A percentile compares a stretch with the other conserved stretches of the same genome.
Evolutionary conservation across 805 yeast genomes (phyloP).

Genomic region (Candida koratica): DNA sequence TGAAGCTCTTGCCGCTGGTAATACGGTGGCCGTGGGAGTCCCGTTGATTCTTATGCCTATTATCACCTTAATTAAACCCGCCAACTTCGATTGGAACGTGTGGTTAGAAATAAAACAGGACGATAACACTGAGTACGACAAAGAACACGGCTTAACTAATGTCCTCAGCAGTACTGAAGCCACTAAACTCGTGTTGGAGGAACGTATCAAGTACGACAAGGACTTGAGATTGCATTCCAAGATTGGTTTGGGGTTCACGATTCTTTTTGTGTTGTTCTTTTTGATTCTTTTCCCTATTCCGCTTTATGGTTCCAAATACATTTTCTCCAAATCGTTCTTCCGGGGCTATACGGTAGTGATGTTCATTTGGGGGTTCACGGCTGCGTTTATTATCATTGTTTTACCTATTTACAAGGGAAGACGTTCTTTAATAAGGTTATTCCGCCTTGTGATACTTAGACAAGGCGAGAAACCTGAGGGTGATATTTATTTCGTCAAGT

Average conservation of each 20-base stretch:
- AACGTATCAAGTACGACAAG: conserved; percentile 18
- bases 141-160: conserved; percentile 24
- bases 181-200: conserved; percentile 22
- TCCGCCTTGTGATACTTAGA: conserved; percentile 7
- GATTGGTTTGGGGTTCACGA: conserved; percentile 21
- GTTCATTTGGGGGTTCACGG: conserved; percentile 24
- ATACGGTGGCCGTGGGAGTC: conserved; percentile 14
- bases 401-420: conserved; percentile 73
- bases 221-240: conserved; percentile 23
- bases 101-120: conserved; percentile 15
- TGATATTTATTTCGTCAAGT: conserved; percentile 12
- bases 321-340: conserved; percentile 22
- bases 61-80: conserved; percentile 12
- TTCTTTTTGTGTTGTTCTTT: conserved; percentile 19
- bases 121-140: conserved; percentile 22
- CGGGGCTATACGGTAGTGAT: conserved; percentile 25
- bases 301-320: conserved; percentile 67
- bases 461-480: conserved; percentile 12
- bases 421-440: conserved; percentile 38
- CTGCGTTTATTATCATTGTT: conserved; percentile 26
- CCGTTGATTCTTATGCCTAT: conserved; percentile 14
- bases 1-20: conserved; percentile 16
- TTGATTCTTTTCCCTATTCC: conserved; percentile 20
- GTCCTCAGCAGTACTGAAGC: conserved; percentile 25
- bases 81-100: conserved; percentile 14